phyloP scores from a whole-genome alignment of 768 basidiomycete species.

The Termitomyces sp. region DNA sequence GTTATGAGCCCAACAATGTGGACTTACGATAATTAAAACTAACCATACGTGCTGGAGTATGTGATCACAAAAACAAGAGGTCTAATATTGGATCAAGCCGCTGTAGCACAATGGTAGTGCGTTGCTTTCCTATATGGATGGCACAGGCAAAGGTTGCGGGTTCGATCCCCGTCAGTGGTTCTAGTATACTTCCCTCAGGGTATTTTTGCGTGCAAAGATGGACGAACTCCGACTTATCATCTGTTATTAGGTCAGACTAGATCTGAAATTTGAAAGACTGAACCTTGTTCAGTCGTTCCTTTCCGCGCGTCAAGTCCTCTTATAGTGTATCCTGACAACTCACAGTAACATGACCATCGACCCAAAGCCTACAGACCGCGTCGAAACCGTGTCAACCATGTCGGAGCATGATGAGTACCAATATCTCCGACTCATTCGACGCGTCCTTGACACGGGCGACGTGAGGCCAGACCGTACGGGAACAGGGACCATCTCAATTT shows the following conservation, averaged over 20 bases:
- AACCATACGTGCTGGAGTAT: too few relatives aligned
- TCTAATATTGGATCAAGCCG: neutral
- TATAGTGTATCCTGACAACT: neutral
- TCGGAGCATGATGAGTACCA: slow-evolving; percentile 77
- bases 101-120: slow-evolving; percentile 17
- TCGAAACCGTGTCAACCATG: slow-evolving; percentile 62
- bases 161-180: slow-evolving; percentile 18
- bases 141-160: slow-evolving; percentile 15
- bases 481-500: slow-evolving; percentile 89
- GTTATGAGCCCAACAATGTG: too few relatives aligned
- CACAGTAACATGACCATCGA: slow-evolving; percentile 2
- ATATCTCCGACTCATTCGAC: slow-evolving; percentile 80
- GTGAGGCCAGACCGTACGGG: slow-evolving; percentile 88
- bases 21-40: too few relatives aligned
- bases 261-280: too few relatives aligned
- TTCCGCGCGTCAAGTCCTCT: neutral
- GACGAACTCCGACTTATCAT: too few relatives aligned
- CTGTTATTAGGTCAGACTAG: too few relatives aligned
- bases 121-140: slow-evolving; percentile 13
- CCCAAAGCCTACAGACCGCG: neutral
- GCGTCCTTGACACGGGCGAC: slow-evolving; percentile 75
- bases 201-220: too few relatives aligned
- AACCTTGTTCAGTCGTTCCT: neutral
- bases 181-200: neutral
- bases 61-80: too few relatives aligned